phyloP scores from a whole-genome alignment of 2,329 filamentous ascomycete species.

The Fusarium transvaalense region DNA sequence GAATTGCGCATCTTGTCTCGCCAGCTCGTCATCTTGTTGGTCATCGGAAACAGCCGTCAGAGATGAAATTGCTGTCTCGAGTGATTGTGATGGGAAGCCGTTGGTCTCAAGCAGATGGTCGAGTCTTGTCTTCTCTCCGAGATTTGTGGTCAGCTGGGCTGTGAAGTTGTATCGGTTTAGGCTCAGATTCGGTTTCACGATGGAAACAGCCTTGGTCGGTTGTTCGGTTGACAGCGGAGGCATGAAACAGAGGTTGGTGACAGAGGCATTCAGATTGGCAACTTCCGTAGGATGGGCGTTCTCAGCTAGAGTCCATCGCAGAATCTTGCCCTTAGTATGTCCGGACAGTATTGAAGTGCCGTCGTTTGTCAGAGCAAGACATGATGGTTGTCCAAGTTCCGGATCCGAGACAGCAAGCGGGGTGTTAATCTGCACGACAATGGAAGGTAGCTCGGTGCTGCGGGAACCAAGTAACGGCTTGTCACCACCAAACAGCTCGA shows the following conservation, averaged over 20 bases:
- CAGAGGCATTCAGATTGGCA: slow-evolving; percentile 80
- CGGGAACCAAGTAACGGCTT: slow-evolving; percentile 67
- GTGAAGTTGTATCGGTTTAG: slow-evolving; percentile 74
- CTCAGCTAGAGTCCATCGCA: slow-evolving; percentile 83
- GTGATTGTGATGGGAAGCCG: slow-evolving; percentile 61
- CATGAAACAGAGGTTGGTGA: slow-evolving; percentile 84
- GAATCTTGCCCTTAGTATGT: slow-evolving; percentile 81
- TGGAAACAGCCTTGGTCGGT: slow-evolving; percentile 65
- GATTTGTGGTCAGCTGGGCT: slow-evolving; percentile 68
- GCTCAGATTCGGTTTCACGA: slow-evolving; percentile 85
- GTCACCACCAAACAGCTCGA: slow-evolving; percentile 76
- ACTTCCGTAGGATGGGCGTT: slow-evolving; percentile 75
- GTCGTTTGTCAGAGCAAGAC: slow-evolving; percentile 83
- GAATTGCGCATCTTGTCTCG: slow-evolving; percentile 59
- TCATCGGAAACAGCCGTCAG: slow-evolving; percentile 52
- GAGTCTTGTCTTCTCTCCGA: slow-evolving; percentile 59
- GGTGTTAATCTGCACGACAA: slow-evolving; percentile 66
- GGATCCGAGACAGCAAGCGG: slow-evolving; percentile 69
- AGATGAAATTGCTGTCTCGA: slow-evolving; percentile 64
- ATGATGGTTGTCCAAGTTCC: slow-evolving; percentile 74
- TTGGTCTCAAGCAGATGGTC: slow-evolving; percentile 59
- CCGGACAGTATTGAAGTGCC: slow-evolving; percentile 84
- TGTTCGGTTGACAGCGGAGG: slow-evolving; percentile 64
- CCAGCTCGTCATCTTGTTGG: slow-evolving; percentile 38
- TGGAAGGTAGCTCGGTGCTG: slow-evolving; percentile 66